A percentile compares a stretch with the other conserved stretches of the same genome.
phyloP scores from a whole-genome alignment of 306 rosid genomes.

The Luffa aegyptiaca region DNA sequence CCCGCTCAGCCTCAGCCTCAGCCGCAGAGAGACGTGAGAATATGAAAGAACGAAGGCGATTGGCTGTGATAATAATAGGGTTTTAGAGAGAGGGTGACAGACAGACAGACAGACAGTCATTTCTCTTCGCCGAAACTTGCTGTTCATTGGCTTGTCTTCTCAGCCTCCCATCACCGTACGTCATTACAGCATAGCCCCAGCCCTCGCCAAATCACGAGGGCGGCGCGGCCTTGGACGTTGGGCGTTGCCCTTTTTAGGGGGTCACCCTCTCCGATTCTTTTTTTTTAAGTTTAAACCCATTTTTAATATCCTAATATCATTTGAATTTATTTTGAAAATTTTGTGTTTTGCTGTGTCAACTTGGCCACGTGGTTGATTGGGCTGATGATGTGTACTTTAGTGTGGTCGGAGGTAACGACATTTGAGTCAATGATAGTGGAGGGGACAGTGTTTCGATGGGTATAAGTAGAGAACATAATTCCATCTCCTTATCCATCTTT shows the following conservation, averaged over 20 bases:
- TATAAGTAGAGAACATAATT: no score
- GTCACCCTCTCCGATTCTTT: not conserved
- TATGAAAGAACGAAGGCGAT: not conserved
- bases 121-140: not conserved
- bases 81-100: not conserved
- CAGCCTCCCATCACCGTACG: constrained; percentile 4
- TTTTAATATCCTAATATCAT: no score
- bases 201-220: not conserved
- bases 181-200: not conserved
- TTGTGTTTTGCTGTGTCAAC: no score
- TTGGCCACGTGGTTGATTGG: no score
- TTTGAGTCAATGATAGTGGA: no score
- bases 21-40: not conserved
- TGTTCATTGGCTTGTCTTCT: not conserved
- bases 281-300: not conserved
- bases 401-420: no score
- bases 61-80: not conserved
- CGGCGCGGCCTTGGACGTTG: not conserved
- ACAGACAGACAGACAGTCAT: not conserved
- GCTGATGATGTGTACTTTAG: no score
- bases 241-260: not conserved
- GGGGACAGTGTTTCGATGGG: no score
- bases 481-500: no score
- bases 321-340: no score
- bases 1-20: no score